phyloP scores from a whole-genome alignment of 345 rosid species.

The Luvunga scandens region DNA sequence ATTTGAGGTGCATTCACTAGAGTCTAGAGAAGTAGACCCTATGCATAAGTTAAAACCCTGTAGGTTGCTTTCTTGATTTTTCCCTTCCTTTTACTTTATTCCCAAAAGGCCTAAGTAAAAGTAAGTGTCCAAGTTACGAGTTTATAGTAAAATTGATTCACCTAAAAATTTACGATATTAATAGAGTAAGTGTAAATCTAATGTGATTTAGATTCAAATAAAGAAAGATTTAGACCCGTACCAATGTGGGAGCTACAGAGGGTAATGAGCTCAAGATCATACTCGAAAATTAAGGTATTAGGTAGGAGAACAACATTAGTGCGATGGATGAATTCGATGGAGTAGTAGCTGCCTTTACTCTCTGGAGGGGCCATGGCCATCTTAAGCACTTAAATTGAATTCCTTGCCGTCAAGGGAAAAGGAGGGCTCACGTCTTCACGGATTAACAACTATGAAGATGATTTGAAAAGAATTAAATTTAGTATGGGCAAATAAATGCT shows the following conservation, averaged over 20 bases:
- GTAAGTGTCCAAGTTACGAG: not conserved
- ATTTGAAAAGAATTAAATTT: not conserved
- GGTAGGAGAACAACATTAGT: not conserved
- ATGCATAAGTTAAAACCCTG: not conserved
- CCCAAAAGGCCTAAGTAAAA: not conserved
- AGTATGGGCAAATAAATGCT: slow-evolving; percentile 1
- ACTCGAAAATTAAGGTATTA: not conserved
- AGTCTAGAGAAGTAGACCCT: not conserved
- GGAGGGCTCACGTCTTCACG: not conserved
- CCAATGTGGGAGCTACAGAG: no score
- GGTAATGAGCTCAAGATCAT: not conserved
- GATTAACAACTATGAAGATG: not conserved
- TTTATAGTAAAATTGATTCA: not conserved
- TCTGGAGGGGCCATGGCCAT: slow-evolving; percentile 9
- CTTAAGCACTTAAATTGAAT: slow-evolving; percentile 14
- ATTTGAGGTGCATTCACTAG: not conserved
- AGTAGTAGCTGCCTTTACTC: slow-evolving; percentile 20
- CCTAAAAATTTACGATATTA: not conserved
- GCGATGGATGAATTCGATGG: not conserved
- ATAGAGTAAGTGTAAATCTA: no score
- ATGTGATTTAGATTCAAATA: no score
- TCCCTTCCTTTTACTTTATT: not conserved
- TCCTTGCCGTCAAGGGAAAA: slow-evolving; percentile 17
- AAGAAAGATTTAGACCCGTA: no score
- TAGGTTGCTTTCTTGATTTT: not conserved